Conservation (phyloP, 495 filamentous ascomycete species). For the Penicillium canescens region DNA sequence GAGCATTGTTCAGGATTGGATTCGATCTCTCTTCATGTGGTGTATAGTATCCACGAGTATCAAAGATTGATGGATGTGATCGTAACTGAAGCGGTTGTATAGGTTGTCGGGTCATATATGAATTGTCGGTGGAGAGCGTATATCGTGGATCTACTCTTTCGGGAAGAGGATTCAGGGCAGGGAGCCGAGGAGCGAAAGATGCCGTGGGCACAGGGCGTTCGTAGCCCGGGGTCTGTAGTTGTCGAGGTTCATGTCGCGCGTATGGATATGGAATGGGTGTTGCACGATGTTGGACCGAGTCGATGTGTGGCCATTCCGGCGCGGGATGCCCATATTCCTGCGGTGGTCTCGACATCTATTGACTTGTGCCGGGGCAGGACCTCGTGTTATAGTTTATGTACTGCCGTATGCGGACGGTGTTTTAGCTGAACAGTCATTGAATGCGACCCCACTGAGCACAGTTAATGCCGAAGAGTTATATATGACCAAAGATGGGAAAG, state of each 20-base stretch:
- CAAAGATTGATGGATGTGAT: conserved; percentile 15
- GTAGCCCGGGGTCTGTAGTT: conserved; percentile 16
- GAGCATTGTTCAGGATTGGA: conserved; percentile 20
- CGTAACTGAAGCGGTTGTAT: conserved; percentile 23
- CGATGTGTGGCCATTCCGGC: conserved; percentile 16
- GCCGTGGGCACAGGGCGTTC: conserved; percentile 17
- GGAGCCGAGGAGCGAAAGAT: conserved; percentile 16
- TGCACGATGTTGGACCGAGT: conserved; percentile 9
- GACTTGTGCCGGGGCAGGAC: conserved; percentile 12
- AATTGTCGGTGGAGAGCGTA: conserved; percentile 24
- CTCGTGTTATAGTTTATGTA: conserved; percentile 14
- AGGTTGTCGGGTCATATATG: conserved; percentile 17
- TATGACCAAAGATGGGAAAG: neutral
- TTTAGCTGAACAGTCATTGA: conserved; percentile 17
- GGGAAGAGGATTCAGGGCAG: conserved; percentile 14
- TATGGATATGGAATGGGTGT: conserved; percentile 19
- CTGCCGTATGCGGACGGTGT: conserved; percentile 14
- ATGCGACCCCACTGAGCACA: conserved; percentile 11
- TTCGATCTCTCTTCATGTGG: conserved; percentile 27
- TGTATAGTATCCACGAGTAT: conserved; percentile 18
- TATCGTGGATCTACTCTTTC: conserved; percentile 27
- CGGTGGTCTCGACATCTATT: conserved; percentile 29
- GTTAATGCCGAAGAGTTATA: conserved; percentile 13
- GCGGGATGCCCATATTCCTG: conserved; percentile 24
- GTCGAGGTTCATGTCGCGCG: conserved; percentile 23